Conservation (phyloP, 2,329 filamentous ascomycete genomes). For the Catunica adiposa region DNA sequence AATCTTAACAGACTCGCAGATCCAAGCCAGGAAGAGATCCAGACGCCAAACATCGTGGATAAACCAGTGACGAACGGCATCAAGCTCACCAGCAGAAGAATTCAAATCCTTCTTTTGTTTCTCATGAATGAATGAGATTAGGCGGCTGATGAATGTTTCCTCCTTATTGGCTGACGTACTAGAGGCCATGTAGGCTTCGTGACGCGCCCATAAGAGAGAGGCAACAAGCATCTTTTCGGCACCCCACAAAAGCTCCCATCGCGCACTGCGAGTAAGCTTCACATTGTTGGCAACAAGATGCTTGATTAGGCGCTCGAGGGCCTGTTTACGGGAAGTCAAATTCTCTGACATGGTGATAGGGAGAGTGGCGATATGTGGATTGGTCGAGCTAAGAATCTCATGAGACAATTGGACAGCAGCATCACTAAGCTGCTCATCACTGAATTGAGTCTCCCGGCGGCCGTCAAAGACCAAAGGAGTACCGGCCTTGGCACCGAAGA, state of each 20-base stretch:
- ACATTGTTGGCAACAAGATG: slow-evolving; percentile 52
- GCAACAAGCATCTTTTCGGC: slow-evolving; percentile 82
- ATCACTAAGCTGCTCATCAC: slow-evolving; percentile 50
- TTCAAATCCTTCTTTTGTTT: slow-evolving; percentile 55
- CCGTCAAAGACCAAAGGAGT: slow-evolving; percentile 79
- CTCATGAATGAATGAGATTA: slow-evolving; percentile 60
- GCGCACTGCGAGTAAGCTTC: slow-evolving; percentile 47
- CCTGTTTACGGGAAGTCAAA: slow-evolving; percentile 53
- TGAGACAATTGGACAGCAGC: slow-evolving; percentile 66
- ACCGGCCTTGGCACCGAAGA: slow-evolving; percentile 66
- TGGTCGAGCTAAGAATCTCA: slow-evolving; percentile 65
- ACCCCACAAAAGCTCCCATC: slow-evolving; percentile 72
- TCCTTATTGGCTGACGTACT: slow-evolving; percentile 40
- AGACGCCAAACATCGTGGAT: slow-evolving; percentile 57
- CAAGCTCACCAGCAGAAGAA: slow-evolving; percentile 50
- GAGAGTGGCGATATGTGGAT: slow-evolving; percentile 54
- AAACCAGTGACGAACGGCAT: slow-evolving; percentile 76
- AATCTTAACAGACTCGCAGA: slow-evolving; percentile 58
- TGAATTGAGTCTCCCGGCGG: slow-evolving; percentile 48
- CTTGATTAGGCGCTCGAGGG: slow-evolving; percentile 56
- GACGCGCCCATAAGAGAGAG: slow-evolving; percentile 60
- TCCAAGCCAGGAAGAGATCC: slow-evolving; percentile 63
- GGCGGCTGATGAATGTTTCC: slow-evolving; percentile 30
- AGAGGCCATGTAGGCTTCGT: slow-evolving; percentile 50
- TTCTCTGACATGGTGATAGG: slow-evolving; percentile 69